Conservation (phyloP, 179 eudicot species). For the Spergularia azorica region DNA sequence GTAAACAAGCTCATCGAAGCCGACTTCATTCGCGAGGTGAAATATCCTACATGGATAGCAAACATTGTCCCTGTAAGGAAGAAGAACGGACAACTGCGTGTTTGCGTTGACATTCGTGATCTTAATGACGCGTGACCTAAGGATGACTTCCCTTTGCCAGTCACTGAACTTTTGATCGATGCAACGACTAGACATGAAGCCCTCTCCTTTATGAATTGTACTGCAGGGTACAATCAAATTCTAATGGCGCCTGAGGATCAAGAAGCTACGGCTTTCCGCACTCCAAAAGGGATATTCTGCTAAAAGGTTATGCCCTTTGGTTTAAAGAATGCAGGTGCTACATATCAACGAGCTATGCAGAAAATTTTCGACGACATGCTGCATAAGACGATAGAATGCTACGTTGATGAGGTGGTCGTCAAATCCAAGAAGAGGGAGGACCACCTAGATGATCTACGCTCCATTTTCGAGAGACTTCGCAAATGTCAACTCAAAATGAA, state of each 20-base stretch:
- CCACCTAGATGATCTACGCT: background rate
- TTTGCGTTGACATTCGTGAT: conserved; percentile 14
- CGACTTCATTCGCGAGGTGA: conserved; percentile 13
- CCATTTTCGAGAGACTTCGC: background rate
- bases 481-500: background rate
- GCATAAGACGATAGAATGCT: too few relatives aligned
- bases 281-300: too few relatives aligned
- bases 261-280: too few relatives aligned
- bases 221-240: background rate
- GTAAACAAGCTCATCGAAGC: conserved; percentile 18
- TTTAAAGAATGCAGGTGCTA: too few relatives aligned
- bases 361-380: too few relatives aligned
- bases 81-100: conserved; percentile 1
- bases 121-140: background rate
- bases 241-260: too few relatives aligned
- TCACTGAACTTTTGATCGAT: background rate
- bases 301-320: too few relatives aligned
- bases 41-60: conserved; percentile 5
- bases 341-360: too few relatives aligned
- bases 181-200: background rate
- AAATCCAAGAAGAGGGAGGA: background rate
- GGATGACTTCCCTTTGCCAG: conserved; percentile 10
- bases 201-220: conserved; percentile 1
- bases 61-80: conserved; percentile 13
- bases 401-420: too few relatives aligned